phyloP scores from a whole-genome alignment of 768 basidiomycete genomes.

The Calocybe gangraenosa region DNA sequence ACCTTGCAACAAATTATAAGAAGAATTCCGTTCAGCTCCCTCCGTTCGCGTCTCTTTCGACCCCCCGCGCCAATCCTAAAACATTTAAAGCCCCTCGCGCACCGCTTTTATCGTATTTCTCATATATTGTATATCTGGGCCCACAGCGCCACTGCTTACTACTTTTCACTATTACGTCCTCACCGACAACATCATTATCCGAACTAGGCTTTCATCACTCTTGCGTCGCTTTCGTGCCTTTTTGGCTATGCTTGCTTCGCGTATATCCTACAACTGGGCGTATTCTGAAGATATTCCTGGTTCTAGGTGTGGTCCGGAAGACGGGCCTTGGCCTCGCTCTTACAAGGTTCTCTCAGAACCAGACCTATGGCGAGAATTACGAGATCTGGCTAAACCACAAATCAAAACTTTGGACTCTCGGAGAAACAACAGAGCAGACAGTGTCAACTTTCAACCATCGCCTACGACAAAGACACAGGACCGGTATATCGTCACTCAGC shows the following conservation, averaged over 20 bases:
- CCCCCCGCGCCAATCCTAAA: too few relatives aligned
- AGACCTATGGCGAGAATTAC: conserved; percentile 52
- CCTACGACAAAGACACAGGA: conserved; percentile 54
- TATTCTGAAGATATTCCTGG: conserved; percentile 62
- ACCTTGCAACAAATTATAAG: conserved; percentile 12
- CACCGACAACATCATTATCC: too few relatives aligned
- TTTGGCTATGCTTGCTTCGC: conserved; percentile 35
- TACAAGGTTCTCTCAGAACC: conserved; percentile 47
- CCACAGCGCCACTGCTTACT: conserved; percentile 1
- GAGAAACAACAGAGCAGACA: conserved; percentile 42
- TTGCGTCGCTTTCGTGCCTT: conserved; percentile 18
- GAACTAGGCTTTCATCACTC: conserved; percentile 8
- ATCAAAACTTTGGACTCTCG: conserved; percentile 30
- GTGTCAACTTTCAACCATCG: conserved; percentile 67
- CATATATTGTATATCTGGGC: background rate
- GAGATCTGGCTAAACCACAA: conserved; percentile 48
- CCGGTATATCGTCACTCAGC: conserved; percentile 54
- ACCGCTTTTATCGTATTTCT: conserved; percentile 4
- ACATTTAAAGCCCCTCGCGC: too few relatives aligned
- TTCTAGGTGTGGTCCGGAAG: conserved; percentile 57
- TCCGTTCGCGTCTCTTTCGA: too few relatives aligned
- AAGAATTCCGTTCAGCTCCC: background rate
- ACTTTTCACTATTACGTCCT: conserved; percentile 13
- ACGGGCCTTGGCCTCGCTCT: conserved; percentile 61
- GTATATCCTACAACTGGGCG: conserved; percentile 37